Percentiles rank a stretch among this genome's conserved stretches.
Evolutionary conservation across 2,329 filamentous ascomycete genomes (phyloP).

Genomic region (Claviceps arundinis): DNA sequence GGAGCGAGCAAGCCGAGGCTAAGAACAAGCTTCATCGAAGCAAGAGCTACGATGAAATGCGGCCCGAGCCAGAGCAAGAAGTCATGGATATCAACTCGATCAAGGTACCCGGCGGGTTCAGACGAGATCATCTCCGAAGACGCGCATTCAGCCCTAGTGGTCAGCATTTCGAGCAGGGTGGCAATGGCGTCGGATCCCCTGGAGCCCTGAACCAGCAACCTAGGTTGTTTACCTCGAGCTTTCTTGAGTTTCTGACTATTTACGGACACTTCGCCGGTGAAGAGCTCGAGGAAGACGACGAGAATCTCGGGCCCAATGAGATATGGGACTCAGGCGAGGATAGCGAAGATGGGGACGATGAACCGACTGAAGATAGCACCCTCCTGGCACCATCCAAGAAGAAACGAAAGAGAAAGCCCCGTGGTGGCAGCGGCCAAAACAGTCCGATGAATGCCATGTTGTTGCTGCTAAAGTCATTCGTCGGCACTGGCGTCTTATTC

Average conservation of each 20-base stretch:
- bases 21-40: slow-evolving; percentile 60
- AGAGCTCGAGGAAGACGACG: slow-evolving; percentile 91
- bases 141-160: slow-evolving; percentile 48
- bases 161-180: slow-evolving; percentile 17
- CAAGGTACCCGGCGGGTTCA: slow-evolving; percentile 84
- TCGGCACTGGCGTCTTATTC: slow-evolving; percentile 91
- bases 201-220: slow-evolving; percentile 16
- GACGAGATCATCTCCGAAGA: slow-evolving; percentile 76
- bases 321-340: slow-evolving; percentile 76
- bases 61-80: slow-evolving; percentile 68
- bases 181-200: slow-evolving; percentile 22
- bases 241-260: slow-evolving; percentile 86
- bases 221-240: slow-evolving; percentile 75
- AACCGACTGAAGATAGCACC: slow-evolving; percentile 79
- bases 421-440: slow-evolving; percentile 62
- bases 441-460: slow-evolving; percentile 67
- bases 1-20: slow-evolving; percentile 78
- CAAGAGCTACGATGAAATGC: slow-evolving; percentile 71
- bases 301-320: slow-evolving; percentile 73
- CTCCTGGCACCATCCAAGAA: slow-evolving; percentile 65
- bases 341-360: slow-evolving; percentile 54
- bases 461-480: slow-evolving; percentile 90
- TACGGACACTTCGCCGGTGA: slow-evolving; percentile 98
- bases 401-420: slow-evolving; percentile 63
- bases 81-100: slow-evolving; percentile 79